Evolutionary conservation across 257 asterid species (phyloP).

Genomic region (Eucommia ulmoides): DNA sequence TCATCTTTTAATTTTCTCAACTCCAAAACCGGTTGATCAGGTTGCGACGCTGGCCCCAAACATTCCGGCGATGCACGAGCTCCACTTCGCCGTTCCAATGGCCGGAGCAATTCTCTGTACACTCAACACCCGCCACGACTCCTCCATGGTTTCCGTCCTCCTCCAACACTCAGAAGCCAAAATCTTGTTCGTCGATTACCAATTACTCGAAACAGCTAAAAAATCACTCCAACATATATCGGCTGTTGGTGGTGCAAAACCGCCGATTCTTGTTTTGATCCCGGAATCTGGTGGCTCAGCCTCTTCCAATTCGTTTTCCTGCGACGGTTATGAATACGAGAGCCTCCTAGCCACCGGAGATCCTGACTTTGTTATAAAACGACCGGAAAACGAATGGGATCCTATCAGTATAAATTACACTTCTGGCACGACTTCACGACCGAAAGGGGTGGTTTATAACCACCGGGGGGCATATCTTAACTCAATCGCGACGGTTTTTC

Average conservation of each 20-base stretch:
- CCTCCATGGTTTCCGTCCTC: constrained; percentile 36
- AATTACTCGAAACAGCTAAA: constrained; percentile 26
- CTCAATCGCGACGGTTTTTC: constrained; percentile 27
- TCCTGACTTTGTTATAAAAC: constrained; percentile 6
- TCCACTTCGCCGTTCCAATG: constrained; percentile 63
- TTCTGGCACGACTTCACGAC: constrained; percentile 48
- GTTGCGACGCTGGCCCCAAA: constrained; percentile 42
- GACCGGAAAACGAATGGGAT: constrained; percentile 36
- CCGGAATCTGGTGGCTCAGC: constrained; percentile 8
- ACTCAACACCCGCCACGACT: constrained; percentile 38
- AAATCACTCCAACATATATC: too few species aligned
- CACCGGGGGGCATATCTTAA: constrained; percentile 46
- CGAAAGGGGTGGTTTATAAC: constrained; percentile 49
- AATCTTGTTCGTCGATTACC: constrained; percentile 37
- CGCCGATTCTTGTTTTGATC: constrained; percentile 27
- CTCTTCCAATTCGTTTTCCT: neutral
- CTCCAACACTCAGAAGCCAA: constrained; percentile 47
- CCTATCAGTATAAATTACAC: constrained; percentile 53
- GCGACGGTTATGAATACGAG: constrained; percentile 22
- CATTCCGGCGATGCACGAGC: constrained; percentile 49
- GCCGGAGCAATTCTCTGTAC: constrained; percentile 51
- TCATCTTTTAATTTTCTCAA: neutral
- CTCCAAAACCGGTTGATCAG: constrained; percentile 16
- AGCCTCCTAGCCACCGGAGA: constrained; percentile 29
- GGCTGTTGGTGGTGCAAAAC: constrained; percentile 32